Percentiles rank a stretch among this genome's conserved stretches.
Conservation (phyloP, 306 rosid species). For the Sophora flavescens region DNA sequence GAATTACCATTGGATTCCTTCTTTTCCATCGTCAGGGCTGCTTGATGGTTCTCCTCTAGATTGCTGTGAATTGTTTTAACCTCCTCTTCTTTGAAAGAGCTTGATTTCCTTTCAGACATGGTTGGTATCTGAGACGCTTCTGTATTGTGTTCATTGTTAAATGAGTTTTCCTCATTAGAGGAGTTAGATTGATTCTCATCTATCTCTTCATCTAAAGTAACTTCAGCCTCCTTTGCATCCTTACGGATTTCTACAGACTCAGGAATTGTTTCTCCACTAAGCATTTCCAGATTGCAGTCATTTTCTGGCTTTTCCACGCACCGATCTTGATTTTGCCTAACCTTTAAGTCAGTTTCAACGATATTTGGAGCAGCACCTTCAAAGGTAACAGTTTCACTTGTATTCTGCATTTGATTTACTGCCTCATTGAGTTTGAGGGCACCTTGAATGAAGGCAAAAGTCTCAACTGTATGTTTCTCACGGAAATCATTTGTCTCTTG, state of each 20-base stretch:
- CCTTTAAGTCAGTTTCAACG: conserved; percentile 48
- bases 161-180: conserved; percentile 55
- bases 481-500: conserved; percentile 47
- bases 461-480: conserved; percentile 51
- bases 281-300: conserved; percentile 46
- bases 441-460: conserved; percentile 49
- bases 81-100: conserved; percentile 47
- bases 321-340: conserved; percentile 51
- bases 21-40: conserved; percentile 49
- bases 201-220: conserved; percentile 52
- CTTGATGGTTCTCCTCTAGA: conserved; percentile 48
- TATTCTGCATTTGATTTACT: conserved; percentile 48
- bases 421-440: conserved; percentile 47
- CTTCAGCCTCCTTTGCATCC: conserved; percentile 51
- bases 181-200: conserved; percentile 48
- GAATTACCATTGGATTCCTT: conserved; percentile 47
- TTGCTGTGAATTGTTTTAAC: conserved; percentile 40
- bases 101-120: conserved; percentile 50
- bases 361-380: conserved; percentile 41
- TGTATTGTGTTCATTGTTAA: conserved; percentile 30
- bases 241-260: conserved; percentile 45
- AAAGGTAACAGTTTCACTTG: conserved; percentile 38
- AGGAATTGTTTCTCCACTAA: conserved; percentile 56
- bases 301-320: conserved; percentile 46
- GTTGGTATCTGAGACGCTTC: conserved; percentile 54